Evolutionary conservation across 768 basidiomycete genomes (phyloP).

Genomic region (Suillus decipiens): DNA sequence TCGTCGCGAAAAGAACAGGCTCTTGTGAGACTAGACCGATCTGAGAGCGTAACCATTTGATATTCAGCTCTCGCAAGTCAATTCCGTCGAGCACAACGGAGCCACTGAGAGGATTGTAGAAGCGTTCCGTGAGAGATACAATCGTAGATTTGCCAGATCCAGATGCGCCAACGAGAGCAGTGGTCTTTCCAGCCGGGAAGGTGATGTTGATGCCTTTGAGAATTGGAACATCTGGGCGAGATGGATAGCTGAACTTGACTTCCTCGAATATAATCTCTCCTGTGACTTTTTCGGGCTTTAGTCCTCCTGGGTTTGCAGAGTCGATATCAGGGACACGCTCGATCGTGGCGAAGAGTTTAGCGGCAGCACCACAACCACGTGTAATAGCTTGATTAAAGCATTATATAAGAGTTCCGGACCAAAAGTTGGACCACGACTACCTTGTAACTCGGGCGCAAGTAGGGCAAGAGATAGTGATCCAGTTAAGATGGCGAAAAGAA

Average conservation of each 20-base stretch:
- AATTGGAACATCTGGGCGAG: constrained; percentile 47
- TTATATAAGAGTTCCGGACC: neutral
- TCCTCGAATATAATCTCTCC: constrained; percentile 50
- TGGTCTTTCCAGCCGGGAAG: constrained; percentile 45
- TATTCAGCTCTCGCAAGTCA: constrained; percentile 45
- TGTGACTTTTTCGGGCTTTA: constrained; percentile 42
- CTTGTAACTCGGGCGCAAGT: constrained; percentile 53
- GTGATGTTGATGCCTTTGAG: constrained; percentile 43
- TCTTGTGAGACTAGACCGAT: constrained; percentile 56
- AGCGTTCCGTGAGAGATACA: too few relatives aligned
- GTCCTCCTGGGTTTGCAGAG: constrained; percentile 42
- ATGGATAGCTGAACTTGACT: constrained; percentile 57
- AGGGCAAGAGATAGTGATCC: constrained; percentile 57
- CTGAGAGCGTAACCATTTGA: constrained; percentile 51
- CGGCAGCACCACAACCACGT: constrained; percentile 51
- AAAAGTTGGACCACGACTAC: constrained; percentile 16
- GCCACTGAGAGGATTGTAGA: constrained; percentile 52
- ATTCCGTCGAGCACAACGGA: constrained; percentile 45
- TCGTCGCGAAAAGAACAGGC: constrained; percentile 50
- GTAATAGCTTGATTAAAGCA: constrained; percentile 37
- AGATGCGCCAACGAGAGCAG: constrained; percentile 42
- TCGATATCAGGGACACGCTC: constrained; percentile 58
- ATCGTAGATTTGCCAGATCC: constrained; percentile 43
- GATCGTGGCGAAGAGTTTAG: constrained; percentile 55
- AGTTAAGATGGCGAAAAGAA: constrained; percentile 50